These are phyloP conservation scores for Dichotomopilus funicola DNA, from an alignment of 2,329 filamentous ascomycete genomes.

Conservation along the genomic window DNA sequence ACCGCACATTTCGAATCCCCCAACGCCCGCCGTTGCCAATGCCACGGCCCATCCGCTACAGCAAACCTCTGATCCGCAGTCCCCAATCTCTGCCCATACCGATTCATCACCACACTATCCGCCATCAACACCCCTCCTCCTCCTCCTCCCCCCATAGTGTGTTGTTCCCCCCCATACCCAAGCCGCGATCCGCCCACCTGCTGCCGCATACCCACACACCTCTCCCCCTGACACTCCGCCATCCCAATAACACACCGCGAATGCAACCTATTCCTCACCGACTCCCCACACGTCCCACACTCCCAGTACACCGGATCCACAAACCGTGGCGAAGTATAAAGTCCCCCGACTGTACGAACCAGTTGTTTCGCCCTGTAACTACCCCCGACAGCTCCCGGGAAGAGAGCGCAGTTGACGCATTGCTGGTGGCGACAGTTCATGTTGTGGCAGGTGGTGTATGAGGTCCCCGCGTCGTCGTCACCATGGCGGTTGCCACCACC, in stretches of 20 bases:
- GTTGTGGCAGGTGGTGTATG: no score
- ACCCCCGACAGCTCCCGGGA: slow-evolving; percentile 4
- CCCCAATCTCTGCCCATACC: slow-evolving; percentile 21
- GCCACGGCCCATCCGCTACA: slow-evolving; percentile 19
- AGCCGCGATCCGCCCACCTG: neutral
- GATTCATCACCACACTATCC: slow-evolving; percentile 20
- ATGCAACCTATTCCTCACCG: slow-evolving; percentile 13
- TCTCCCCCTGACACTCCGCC: slow-evolving; percentile 2
- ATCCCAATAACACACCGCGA: slow-evolving; percentile 1
- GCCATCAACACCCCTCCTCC: slow-evolving; percentile 4
- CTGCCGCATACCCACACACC: slow-evolving; percentile 3
- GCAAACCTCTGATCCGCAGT: slow-evolving; percentile 20
- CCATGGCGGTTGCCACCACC: no score
- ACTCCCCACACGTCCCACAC: slow-evolving; percentile 18
- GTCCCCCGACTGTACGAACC: slow-evolving; percentile 18
- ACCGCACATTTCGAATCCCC: slow-evolving; percentile 13
- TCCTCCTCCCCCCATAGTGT: neutral
- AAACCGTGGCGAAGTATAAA: slow-evolving; percentile 14
- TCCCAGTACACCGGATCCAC: slow-evolving; percentile 20
- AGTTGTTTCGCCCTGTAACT: slow-evolving; percentile 1
- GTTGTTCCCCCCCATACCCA: neutral
- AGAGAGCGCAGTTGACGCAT: slow-evolving; percentile 17
- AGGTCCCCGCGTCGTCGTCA: no score
- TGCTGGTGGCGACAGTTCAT: slow-evolving; percentile 13
- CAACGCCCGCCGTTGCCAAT: slow-evolving; percentile 19